These are phyloP conservation scores for Pythium rishiriense DNA, from an alignment of 352 stramenopile genomes.

Conservation along the genomic window DNA sequence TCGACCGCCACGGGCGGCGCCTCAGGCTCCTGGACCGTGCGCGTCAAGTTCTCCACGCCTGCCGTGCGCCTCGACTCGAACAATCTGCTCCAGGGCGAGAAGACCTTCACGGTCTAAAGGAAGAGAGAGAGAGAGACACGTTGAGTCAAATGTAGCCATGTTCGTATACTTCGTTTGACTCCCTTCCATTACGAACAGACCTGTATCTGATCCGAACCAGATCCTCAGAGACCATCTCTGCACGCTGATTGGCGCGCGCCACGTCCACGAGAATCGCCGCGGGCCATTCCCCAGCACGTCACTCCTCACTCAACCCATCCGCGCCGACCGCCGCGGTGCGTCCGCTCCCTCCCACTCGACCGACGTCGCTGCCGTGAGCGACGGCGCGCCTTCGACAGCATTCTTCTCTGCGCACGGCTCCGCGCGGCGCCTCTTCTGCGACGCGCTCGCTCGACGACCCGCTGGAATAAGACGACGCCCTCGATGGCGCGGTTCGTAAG, in stretches of 20 bases:
- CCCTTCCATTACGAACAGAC: no score
- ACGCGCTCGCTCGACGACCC: no score
- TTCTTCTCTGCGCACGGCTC: slow-evolving; percentile 1
- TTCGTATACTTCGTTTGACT: neutral
- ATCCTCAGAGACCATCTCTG: neutral
- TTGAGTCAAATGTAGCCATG: slow-evolving; percentile 15
- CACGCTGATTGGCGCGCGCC: slow-evolving; percentile 12
- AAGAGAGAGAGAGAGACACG: neutral
- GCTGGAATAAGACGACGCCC: neutral
- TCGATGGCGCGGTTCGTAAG: slow-evolving; percentile 49
- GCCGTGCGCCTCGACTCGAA: slow-evolving; percentile 6
- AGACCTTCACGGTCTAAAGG: slow-evolving; percentile 2
- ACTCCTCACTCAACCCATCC: neutral
- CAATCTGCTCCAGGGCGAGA: slow-evolving; percentile 5
- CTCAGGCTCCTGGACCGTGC: neutral
- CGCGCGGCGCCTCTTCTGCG: neutral
- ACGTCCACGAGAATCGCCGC: slow-evolving; percentile 19
- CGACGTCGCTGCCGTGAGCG: neutral
- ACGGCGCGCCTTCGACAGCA: neutral
- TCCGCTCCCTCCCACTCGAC: neutral
- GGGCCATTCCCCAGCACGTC: neutral
- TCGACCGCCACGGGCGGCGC: neutral
- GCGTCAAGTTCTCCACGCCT: slow-evolving; percentile 1
- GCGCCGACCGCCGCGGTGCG: neutral
- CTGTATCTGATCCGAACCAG: neutral